Percentiles rank a stretch among this genome's conserved stretches.
These are phyloP conservation scores for Globisporangium paroecandrum DNA, from an alignment of 352 stramenopile genomes.

Conservation along the genomic window DNA sequence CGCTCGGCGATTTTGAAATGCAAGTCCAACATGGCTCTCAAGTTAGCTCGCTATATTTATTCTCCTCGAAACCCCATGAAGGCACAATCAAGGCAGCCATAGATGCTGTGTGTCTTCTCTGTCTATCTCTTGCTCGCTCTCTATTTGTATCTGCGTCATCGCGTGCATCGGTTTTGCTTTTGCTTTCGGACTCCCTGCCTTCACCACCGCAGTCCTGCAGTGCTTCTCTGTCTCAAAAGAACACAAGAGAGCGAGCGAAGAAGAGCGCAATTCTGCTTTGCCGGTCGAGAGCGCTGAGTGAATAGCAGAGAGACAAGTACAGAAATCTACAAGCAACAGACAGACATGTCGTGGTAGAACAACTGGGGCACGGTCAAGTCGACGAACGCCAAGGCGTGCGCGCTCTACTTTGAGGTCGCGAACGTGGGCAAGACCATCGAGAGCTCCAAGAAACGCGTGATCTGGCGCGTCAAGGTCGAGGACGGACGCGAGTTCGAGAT, in stretches of 20 bases:
- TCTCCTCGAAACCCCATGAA: background rate
- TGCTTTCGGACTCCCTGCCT: background rate
- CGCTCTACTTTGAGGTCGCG: slow-evolving; percentile 76
- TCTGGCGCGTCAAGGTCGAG: slow-evolving; percentile 79
- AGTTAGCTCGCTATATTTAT: background rate
- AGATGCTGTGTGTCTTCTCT: background rate
- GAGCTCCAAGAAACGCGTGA: slow-evolving; percentile 81
- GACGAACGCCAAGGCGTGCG: slow-evolving; percentile 60
- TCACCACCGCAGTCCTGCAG: background rate
- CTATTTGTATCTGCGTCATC: background rate
- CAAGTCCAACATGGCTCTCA: background rate
- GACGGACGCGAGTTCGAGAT: slow-evolving; percentile 83
- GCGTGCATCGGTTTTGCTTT: slow-evolving; percentile 6
- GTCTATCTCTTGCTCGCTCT: background rate
- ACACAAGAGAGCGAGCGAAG: background rate
- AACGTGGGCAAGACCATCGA: slow-evolving; percentile 85
- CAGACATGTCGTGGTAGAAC: slow-evolving; percentile 60
- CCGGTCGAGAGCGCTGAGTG: background rate
- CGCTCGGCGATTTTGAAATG: background rate
- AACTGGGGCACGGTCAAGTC: slow-evolving; percentile 71
- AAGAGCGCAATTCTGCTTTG: background rate
- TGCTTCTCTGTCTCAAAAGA: background rate
- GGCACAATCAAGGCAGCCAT: background rate
- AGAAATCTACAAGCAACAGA: background rate
- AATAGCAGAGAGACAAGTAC: background rate